Evolutionary conservation across 2,329 filamentous ascomycete genomes (phyloP).

Genomic region (Phyllosticta citriasiana): DNA sequence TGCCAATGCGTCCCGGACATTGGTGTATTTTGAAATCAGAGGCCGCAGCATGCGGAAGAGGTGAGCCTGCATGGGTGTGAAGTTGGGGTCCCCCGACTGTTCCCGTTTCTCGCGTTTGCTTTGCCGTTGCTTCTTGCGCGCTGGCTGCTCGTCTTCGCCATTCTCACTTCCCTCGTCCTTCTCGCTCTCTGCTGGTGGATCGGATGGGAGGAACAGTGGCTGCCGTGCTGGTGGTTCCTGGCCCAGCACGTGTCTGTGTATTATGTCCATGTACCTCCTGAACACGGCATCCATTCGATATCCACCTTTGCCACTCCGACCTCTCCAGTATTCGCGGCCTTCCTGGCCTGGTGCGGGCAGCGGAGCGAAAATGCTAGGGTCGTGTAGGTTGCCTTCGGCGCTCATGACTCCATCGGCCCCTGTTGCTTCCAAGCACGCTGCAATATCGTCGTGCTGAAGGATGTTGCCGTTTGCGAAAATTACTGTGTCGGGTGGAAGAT

Average conservation of each 20-base stretch:
- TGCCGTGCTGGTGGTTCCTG: slow-evolving; percentile 54
- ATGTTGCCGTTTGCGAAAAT: slow-evolving; percentile 97
- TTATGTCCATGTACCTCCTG: slow-evolving; percentile 80
- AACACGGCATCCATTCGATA: slow-evolving; percentile 83
- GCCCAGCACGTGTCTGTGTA: slow-evolving; percentile 67
- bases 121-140: slow-evolving; percentile 25
- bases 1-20: slow-evolving; percentile 78
- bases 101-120: slow-evolving; percentile 29
- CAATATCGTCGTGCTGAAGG: slow-evolving; percentile 67
- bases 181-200: slow-evolving; percentile 27
- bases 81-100: slow-evolving; percentile 50
- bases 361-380: slow-evolving; percentile 74
- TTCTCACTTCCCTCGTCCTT: background rate
- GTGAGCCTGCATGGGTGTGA: slow-evolving; percentile 78
- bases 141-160: slow-evolving; percentile 20
- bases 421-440: slow-evolving; percentile 67
- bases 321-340: slow-evolving; percentile 75
- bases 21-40: slow-evolving; percentile 67
- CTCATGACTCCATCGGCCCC: slow-evolving; percentile 92
- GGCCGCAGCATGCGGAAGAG: slow-evolving; percentile 85
- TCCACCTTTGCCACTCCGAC: slow-evolving; percentile 66
- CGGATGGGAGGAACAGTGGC: slow-evolving; percentile 61
- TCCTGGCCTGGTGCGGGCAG: slow-evolving; percentile 55
- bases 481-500: slow-evolving; percentile 75
- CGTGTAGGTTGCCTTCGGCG: slow-evolving; percentile 87